Evolutionary conservation across 495 filamentous ascomycete genomes (phyloP).

Genomic region (Hapsidospora chrysogenum): DNA sequence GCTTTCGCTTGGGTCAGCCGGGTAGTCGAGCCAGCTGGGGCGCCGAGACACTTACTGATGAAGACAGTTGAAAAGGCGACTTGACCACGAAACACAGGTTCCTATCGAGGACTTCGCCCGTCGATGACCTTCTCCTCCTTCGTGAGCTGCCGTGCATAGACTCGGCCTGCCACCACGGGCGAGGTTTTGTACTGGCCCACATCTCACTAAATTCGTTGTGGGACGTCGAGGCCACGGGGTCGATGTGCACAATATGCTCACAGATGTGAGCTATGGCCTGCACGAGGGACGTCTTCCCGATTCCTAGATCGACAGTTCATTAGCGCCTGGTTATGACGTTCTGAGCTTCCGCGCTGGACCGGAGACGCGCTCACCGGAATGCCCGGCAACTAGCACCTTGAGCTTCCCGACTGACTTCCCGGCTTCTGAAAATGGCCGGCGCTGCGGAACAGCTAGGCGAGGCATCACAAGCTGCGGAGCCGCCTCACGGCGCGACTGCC

Average conservation of each 20-base stretch:
- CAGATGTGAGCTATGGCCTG: slow-evolving; percentile 68
- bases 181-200: slow-evolving; percentile 82
- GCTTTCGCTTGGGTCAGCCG: no score
- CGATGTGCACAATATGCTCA: slow-evolving; percentile 92
- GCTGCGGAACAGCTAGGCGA: slow-evolving; percentile 84
- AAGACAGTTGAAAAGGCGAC: slow-evolving; percentile 8
- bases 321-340: slow-evolving; percentile 4
- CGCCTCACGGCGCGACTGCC: not conserved
- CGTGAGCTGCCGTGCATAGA: slow-evolving; percentile 56
- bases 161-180: slow-evolving; percentile 92
- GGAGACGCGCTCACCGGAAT: slow-evolving; percentile 53
- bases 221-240: slow-evolving; percentile 41
- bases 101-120: slow-evolving; percentile 71
- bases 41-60: not conserved
- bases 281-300: slow-evolving; percentile 7
- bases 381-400: slow-evolving; percentile 77
- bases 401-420: slow-evolving; percentile 73
- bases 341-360: no score
- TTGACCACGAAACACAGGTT: slow-evolving; percentile 79
- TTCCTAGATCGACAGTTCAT: no score
- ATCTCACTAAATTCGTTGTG: slow-evolving; percentile 57
- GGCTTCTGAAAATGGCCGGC: slow-evolving; percentile 77
- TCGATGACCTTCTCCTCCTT: slow-evolving; percentile 59
- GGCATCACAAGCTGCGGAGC: slow-evolving; percentile 92
- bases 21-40: no score